Evolutionary conservation across 148 eudicot genomes (phyloP).

Genomic region (Oxyria digyna): DNA sequence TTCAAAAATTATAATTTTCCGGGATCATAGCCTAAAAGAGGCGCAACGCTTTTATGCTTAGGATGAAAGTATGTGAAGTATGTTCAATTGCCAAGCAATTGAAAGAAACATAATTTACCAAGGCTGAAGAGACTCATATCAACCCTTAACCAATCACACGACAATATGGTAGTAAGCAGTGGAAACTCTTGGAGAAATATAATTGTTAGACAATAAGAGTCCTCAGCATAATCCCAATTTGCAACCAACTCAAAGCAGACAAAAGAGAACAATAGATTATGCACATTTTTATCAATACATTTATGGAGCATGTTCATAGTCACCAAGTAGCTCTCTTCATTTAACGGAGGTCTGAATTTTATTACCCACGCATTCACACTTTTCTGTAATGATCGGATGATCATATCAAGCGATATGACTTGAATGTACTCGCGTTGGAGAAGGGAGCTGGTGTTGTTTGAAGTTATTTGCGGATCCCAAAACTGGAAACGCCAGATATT

Average conservation of each 20-base stretch:
- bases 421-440: background rate
- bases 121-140: no score
- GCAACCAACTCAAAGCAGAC: background rate
- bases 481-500: conserved; percentile 5
- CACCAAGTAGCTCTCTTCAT: background rate
- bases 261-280: background rate
- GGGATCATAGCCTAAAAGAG: no score
- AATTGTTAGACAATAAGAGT: background rate
- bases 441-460: background rate
- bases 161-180: no score
- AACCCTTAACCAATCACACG: no score
- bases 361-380: background rate
- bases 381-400: background rate
- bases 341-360: background rate
- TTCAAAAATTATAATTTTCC: no score
- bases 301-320: background rate
- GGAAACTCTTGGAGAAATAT: no score
- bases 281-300: background rate
- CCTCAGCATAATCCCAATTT: background rate
- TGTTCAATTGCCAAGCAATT: no score
- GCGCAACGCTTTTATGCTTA: no score
- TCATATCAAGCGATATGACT: background rate
- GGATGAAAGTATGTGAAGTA: no score
- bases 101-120: no score
- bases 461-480: background rate